phyloP scores from a whole-genome alignment of 2,329 filamentous ascomycete genomes.

The Aspergillus jensenii region DNA sequence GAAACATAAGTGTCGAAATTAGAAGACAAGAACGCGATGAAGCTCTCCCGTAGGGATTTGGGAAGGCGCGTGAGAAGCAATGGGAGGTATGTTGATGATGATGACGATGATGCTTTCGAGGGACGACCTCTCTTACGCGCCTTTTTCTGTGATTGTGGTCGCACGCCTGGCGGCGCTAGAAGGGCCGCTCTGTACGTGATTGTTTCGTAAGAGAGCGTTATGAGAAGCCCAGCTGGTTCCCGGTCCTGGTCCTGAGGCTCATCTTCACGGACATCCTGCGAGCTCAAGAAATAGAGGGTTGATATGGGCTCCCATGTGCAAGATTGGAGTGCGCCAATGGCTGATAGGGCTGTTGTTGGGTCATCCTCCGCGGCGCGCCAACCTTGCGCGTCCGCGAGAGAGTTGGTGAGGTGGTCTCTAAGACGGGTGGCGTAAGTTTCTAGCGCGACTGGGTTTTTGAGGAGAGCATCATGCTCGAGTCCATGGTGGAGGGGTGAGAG shows the following conservation, averaged over 20 bases:
- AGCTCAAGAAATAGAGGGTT: conserved; percentile 29
- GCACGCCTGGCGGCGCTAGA: conserved; percentile 35
- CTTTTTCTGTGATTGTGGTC: background rate
- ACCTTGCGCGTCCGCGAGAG: conserved; percentile 46
- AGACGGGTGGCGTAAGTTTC: conserved; percentile 50
- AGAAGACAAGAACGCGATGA: conserved; percentile 50
- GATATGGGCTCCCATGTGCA: conserved; percentile 47
- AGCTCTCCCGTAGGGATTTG: conserved; percentile 47
- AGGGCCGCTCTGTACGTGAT: conserved; percentile 52
- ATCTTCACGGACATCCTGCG: background rate
- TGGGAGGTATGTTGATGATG: conserved; percentile 53
- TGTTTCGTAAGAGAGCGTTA: conserved; percentile 52
- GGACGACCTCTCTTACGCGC: conserved; percentile 1
- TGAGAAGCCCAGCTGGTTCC: conserved; percentile 42
- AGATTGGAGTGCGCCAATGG: conserved; percentile 47
- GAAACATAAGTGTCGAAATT: conserved; percentile 53
- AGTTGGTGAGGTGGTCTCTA: conserved; percentile 50
- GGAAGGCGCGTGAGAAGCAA: conserved; percentile 54
- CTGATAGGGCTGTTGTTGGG: conserved; percentile 38
- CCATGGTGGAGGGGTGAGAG: conserved; percentile 55
- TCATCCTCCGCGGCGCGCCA: conserved; percentile 31
- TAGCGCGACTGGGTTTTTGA: conserved; percentile 37
- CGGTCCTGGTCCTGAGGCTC: background rate
- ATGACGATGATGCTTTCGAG: conserved; percentile 16
- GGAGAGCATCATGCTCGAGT: conserved; percentile 35